Evolutionary conservation across 2,329 filamentous ascomycete species (phyloP).

Genomic region (Penicillium sp.): DNA sequence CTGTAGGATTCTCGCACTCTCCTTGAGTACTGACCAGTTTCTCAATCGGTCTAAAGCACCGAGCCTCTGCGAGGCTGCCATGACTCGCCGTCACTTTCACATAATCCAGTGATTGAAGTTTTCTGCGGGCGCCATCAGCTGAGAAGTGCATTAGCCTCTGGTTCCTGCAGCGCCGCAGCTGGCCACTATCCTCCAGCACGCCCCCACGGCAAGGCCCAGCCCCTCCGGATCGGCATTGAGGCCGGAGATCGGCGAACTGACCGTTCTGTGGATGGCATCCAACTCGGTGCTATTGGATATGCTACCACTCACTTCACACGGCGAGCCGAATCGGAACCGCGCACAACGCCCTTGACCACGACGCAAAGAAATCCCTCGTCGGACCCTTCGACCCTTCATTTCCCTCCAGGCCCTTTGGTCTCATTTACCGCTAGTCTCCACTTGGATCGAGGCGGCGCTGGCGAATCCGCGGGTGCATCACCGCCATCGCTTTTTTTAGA

Average conservation of each 20-base stretch:
- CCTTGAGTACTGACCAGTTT: too few species aligned
- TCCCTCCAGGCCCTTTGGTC: slow-evolving; percentile 1
- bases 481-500: slow-evolving; percentile 7
- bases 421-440: slow-evolving; percentile 19
- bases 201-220: slow-evolving; percentile 3
- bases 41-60: too few species aligned
- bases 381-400: too few species aligned
- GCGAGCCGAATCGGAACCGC: background rate
- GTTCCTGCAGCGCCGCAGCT: slow-evolving; percentile 32
- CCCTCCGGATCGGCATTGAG: slow-evolving; percentile 21
- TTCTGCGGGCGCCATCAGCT: slow-evolving; percentile 17
- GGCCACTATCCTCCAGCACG: slow-evolving; percentile 15
- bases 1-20: too few species aligned
- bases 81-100: slow-evolving; percentile 1
- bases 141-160: slow-evolving; percentile 31
- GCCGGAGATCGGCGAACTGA: slow-evolving; percentile 16
- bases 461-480: slow-evolving; percentile 19
- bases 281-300: background rate
- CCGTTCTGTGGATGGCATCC: background rate
- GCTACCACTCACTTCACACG: too few species aligned
- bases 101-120: background rate
- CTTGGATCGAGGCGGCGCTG: slow-evolving; percentile 8
- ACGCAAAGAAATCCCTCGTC: too few species aligned
- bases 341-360: slow-evolving; percentile 3
- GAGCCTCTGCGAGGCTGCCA: too few species aligned